Percentiles rank a stretch among this genome's conserved stretches.
These are phyloP conservation scores for Xanthoconium separans DNA, from an alignment of 1,284 basidiomycete genomes.

Conservation along the genomic window DNA sequence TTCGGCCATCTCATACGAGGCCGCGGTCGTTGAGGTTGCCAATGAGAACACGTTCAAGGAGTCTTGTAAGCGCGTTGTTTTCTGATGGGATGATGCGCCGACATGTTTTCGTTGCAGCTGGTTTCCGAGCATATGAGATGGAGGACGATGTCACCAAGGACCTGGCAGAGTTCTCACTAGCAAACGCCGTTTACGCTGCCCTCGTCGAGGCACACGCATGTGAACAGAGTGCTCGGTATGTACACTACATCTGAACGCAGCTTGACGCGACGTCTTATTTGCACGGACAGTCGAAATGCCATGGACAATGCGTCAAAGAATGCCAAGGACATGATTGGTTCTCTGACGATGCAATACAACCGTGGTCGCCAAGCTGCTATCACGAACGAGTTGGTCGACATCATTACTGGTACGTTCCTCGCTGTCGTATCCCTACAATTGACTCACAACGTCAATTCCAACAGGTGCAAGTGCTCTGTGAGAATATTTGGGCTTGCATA, in stretches of 20 bases:
- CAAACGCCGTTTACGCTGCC: constrained; percentile 94
- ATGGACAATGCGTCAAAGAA: constrained; percentile 99
- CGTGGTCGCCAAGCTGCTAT: constrained; percentile 99
- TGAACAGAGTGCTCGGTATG: constrained; percentile 85
- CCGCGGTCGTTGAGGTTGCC: constrained; percentile 74
- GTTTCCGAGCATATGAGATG: constrained; percentile 92
- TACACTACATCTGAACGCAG: not conserved
- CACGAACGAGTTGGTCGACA: constrained; percentile 94
- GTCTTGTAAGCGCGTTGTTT: constrained; percentile 52
- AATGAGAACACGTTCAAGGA: constrained; percentile 79
- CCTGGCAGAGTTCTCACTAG: constrained; percentile 92
- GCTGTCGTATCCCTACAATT: not conserved
- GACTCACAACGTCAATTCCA: constrained; percentile 1
- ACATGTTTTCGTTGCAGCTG: constrained; percentile 45
- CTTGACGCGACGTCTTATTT: constrained; percentile 15
- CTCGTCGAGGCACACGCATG: constrained; percentile 96
- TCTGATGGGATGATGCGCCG: not conserved
- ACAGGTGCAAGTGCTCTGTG: constrained; percentile 45
- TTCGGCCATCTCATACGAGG: constrained; percentile 92
- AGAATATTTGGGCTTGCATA: constrained; percentile 19
- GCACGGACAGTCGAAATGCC: constrained; percentile 76
- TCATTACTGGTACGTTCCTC: constrained; percentile 75
- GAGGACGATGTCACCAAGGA: constrained; percentile 95
- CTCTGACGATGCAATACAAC: constrained; percentile 93
- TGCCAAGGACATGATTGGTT: constrained; percentile 87